Base-by-base conservation (phyloP, 2,329 filamentous ascomycete genomes). In the Aspergillus chevalieri region DNA sequence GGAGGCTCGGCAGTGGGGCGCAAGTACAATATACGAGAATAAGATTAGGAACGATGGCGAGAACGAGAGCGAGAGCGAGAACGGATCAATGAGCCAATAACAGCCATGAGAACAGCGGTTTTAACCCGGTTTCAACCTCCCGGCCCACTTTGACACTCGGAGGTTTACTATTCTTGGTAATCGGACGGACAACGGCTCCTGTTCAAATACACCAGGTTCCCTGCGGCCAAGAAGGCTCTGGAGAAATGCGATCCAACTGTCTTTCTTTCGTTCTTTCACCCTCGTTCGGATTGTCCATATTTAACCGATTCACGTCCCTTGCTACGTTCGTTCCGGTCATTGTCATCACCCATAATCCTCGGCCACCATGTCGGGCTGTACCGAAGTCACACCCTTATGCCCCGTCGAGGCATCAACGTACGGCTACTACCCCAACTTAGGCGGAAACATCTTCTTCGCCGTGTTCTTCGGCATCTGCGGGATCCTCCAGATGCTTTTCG, bases 391-490 rank as follows among this genome's bases (percentile, higher is more conserved):
- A 30, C 59, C 60, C 3, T 8, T 48, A 17, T 79, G 77, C 51
- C 68, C 74, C 0, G 68, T 79, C 15, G 62, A 73, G 47, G 68
- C 65, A 1, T 78, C 75, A 2, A 70, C 74, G 14, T 79, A 81
- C 55, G 73, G 76, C 22, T 83, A 83, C 62, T 69, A 75, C 30
- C 80, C 80, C 0, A 72, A 65, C 34, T 63, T 79, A 1, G 69
- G 66, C 4, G 78, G 73, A 14, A 81, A 81, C 57, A 66, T 73
- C 43, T 74, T 80, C 64, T 81, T 80, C 60, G 57, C 74, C 0
- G 71, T 70, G 24, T 72, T 80, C 57, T 81, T 80, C 59, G 76
- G 64, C 24, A 17, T 79, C 3, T 68, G 74, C 44, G 69, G 77
- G 2, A 12, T 80, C 4, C 60, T 71, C 17, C 79, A 83, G 44